Base-by-base conservation (phyloP, 2,329 filamentous ascomycete genomes). In the Fusarium keratoplasticum region DNA sequence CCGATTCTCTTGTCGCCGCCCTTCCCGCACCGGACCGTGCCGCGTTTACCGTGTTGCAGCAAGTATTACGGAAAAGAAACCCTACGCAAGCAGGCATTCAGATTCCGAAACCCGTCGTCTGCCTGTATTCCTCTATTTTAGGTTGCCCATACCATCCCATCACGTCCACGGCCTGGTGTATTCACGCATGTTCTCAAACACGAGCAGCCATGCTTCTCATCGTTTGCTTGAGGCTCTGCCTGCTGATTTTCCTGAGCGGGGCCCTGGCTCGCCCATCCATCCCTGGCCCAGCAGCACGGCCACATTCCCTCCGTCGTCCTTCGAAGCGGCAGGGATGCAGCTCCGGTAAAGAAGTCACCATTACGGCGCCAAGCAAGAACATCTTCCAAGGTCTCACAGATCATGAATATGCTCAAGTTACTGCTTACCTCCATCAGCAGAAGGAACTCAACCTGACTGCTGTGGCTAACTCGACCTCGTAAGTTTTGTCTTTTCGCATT, bases 381-480 rank as follows among this genome's bases (percentile, higher is more conserved):
- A 57, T 74, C 1, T 74, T 74, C 9, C 68, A 74, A 6, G 69
- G 64, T n/a, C 68, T 74, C 2, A 71, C 71, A 5, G 68, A 64
- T 3, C 20, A 42, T 9, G 71, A 74, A 27, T 74, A 74, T 47
- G 71, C 55, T 16, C 22, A 74, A 29, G 71, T 74, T 3, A 74
- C 71, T 18, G 54, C 61, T 1, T 74, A 61, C 25, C 72, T 74
- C 0, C 71, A 74, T 38, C 3, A 66, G 3, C 71, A 74, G 16
- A 42, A 61, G 0, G 61, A 71, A 1, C 71, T 74, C 3, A 74
- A 74, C n/a, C 7, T 74, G 27, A 74, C 71, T 6, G 64, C 71
- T 7, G 59, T 74, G 6, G 67, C 50, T 0, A 74, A 74, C 47
- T 74, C 71, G 2, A 74, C 71, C 10, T 68, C 71, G 71, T 74